Percentiles rank a stretch among this genome's conserved stretches.
Evolutionary conservation across 495 filamentous ascomycete species (phyloP).

Genomic region (Trichodelitschia bisporula): DNA sequence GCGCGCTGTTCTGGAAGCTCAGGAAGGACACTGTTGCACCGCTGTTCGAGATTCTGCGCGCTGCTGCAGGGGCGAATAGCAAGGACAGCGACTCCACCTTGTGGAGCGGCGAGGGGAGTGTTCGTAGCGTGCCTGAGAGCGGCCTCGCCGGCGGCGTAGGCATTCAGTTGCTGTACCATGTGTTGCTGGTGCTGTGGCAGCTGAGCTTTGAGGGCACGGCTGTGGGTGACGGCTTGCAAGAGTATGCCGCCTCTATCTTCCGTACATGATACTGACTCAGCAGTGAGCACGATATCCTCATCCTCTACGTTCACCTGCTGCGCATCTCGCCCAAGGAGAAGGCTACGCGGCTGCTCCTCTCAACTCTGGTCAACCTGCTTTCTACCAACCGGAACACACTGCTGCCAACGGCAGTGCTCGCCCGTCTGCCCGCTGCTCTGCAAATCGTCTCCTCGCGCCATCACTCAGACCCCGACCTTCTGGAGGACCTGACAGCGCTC

Average conservation of each 20-base stretch:
- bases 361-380: constrained; percentile 71
- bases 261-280: not conserved
- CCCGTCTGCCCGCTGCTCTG: constrained; percentile 58
- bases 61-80: constrained; percentile 38
- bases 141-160: constrained; percentile 60
- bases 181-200: constrained; percentile 84
- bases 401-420: constrained; percentile 57
- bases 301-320: constrained; percentile 72
- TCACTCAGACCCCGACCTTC: constrained; percentile 67
- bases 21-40: constrained; percentile 61
- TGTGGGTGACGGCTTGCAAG: constrained; percentile 67
- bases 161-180: constrained; percentile 82
- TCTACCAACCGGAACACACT: constrained; percentile 49
- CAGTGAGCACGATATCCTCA: constrained; percentile 78
- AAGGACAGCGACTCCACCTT: constrained; percentile 44
- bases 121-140: constrained; percentile 30
- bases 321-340: constrained; percentile 93
- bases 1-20: constrained; percentile 72
- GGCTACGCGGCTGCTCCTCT: constrained; percentile 74
- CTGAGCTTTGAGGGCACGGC: constrained; percentile 70
- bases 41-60: constrained; percentile 56
- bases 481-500: constrained; percentile 58
- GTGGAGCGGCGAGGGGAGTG: constrained; percentile 35
- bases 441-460: constrained; percentile 62
- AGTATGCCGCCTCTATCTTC: constrained; percentile 24